phyloP scores from a whole-genome alignment of 2,329 filamentous ascomycete species.

The Aspergillaceae sp. region DNA sequence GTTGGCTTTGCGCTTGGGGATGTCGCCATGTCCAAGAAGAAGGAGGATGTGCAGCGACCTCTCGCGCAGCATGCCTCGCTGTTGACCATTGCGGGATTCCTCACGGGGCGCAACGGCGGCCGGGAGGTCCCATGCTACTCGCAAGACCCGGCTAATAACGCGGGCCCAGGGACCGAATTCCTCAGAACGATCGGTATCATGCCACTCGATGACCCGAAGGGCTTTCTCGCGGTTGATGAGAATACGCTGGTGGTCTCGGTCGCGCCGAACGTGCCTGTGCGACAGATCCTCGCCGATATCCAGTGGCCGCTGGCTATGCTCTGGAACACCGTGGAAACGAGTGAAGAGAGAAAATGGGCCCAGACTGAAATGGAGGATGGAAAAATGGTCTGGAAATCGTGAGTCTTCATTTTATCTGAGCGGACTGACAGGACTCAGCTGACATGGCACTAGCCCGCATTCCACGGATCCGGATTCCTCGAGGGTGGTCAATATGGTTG shows the following conservation, averaged over 20 bases:
- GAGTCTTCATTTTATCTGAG: neutral
- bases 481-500: conserved; percentile 14
- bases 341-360: conserved; percentile 1
- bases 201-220: conserved; percentile 21
- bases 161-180: conserved; percentile 8
- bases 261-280: conserved; percentile 25
- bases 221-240: conserved; percentile 31
- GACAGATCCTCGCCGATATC: conserved; percentile 33
- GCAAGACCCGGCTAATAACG: conserved; percentile 21
- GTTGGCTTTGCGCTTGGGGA: conserved; percentile 17
- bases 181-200: conserved; percentile 13
- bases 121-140: conserved; percentile 13
- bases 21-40: conserved; percentile 3
- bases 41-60: conserved; percentile 4
- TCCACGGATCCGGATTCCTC: conserved; percentile 16
- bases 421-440: neutral
- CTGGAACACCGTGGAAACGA: conserved; percentile 14
- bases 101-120: neutral
- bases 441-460: conserved; percentile 6
- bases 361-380: neutral
- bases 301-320: conserved; percentile 26
- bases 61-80: conserved; percentile 19
- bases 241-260: conserved; percentile 31
- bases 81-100: neutral
- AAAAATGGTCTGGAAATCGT: conserved; percentile 9